A percentile compares a stretch with the other conserved stretches of the same genome.
phyloP scores from a whole-genome alignment of 495 filamentous ascomycete species.

The Glutinoglossum americanum region DNA sequence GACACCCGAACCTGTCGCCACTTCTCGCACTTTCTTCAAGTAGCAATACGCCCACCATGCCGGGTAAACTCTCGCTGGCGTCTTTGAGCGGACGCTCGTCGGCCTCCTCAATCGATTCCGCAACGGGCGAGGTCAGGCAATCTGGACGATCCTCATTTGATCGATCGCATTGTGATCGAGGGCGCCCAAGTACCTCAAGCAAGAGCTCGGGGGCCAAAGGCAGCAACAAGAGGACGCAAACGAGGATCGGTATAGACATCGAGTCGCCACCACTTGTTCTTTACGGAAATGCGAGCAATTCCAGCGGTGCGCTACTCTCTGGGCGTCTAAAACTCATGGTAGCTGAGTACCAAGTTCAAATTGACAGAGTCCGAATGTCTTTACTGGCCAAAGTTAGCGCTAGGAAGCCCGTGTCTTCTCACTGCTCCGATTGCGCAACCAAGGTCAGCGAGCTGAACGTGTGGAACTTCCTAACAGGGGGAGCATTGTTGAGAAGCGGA shows the following conservation, averaged over 20 bases:
- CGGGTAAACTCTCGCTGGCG: neutral
- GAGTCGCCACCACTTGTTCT: slow-evolving; percentile 82
- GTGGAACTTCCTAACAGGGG: slow-evolving; percentile 58
- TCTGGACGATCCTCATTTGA: neutral
- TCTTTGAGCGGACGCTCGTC: neutral
- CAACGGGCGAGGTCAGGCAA: neutral
- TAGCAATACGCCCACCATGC: neutral
- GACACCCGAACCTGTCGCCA: no score
- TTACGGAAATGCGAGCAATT: slow-evolving; percentile 51
- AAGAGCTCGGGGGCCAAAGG: neutral
- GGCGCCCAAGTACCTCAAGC: neutral
- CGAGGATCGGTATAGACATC: slow-evolving; percentile 52
- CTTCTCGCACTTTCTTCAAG: no score
- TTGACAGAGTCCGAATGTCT: slow-evolving; percentile 47
- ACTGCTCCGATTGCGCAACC: slow-evolving; percentile 56
- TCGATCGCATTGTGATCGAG: neutral
- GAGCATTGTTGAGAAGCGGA: slow-evolving; percentile 37
- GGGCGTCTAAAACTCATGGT: slow-evolving; percentile 60
- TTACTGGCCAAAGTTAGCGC: slow-evolving; percentile 44
- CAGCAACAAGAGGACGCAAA: neutral
- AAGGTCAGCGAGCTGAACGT: slow-evolving; percentile 48
- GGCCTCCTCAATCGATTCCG: neutral
- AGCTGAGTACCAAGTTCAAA: slow-evolving; percentile 35
- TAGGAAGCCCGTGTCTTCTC: slow-evolving; percentile 53
- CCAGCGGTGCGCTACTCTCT: slow-evolving; percentile 71